These are phyloP conservation scores for Polytrichum formosum DNA, from an alignment of 225 moss, liverwort and hornwort species.

Conservation along the genomic window DNA sequence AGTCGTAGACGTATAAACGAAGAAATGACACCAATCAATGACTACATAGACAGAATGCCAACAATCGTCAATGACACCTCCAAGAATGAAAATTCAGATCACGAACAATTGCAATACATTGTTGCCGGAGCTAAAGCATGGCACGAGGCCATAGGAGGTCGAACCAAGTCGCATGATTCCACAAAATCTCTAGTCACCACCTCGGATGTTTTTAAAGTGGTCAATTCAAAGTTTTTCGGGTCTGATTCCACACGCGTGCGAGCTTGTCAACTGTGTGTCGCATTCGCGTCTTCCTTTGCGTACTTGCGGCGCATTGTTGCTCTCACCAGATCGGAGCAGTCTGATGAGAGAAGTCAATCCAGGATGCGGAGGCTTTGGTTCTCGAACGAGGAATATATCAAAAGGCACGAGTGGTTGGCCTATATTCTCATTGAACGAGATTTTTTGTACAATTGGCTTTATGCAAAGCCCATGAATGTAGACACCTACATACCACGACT, in stretches of 20 bases:
- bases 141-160: not conserved
- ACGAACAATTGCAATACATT: constrained; percentile 3
- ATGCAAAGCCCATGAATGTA: constrained; percentile 9
- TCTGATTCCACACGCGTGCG: not conserved
- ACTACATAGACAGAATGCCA: constrained; percentile 1
- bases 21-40: constrained; percentile 9
- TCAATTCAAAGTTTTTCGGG: not conserved
- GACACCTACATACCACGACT: not conserved
- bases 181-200: constrained; percentile 1
- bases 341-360: not conserved
- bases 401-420: constrained; percentile 6
- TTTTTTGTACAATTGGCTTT: constrained; percentile 9
- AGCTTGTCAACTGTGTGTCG: constrained; percentile 1
- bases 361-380: constrained; percentile 8
- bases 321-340: not conserved
- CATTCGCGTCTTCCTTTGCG: not conserved
- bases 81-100: not conserved
- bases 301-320: constrained; percentile 4
- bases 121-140: constrained; percentile 1
- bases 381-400: not conserved
- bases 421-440: constrained; percentile 6
- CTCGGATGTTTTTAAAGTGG: not conserved
- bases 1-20: not conserved
- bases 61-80: not conserved
- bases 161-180: not conserved